Conservation (phyloP, 2,329 filamentous ascomycete species). For the Fusarium chuoi region DNA sequence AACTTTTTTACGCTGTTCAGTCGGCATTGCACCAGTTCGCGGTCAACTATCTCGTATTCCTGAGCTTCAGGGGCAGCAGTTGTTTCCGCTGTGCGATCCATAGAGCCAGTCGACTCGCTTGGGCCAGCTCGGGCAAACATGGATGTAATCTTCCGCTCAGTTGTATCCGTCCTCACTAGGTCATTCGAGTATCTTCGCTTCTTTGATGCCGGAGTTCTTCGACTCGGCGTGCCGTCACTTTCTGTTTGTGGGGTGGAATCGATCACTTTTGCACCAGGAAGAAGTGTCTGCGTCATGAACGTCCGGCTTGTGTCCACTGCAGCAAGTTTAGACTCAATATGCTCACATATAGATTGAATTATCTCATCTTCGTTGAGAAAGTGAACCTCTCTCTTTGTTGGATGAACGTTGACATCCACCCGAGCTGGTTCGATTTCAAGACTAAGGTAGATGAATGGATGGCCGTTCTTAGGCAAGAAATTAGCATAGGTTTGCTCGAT, state of each 20-base stretch:
- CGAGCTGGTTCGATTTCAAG: slow-evolving; percentile 91
- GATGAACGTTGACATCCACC: slow-evolving; percentile 97
- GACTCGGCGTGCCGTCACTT: slow-evolving; percentile 45
- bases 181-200: slow-evolving; percentile 70
- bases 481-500: slow-evolving; percentile 88
- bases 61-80: slow-evolving; percentile 59
- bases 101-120: slow-evolving; percentile 32
- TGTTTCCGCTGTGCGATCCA: slow-evolving; percentile 48
- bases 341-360: slow-evolving; percentile 83
- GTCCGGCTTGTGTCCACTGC: slow-evolving; percentile 93
- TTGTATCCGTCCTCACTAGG: slow-evolving; percentile 88
- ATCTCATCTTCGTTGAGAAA: slow-evolving; percentile 99
- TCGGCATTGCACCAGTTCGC: slow-evolving; percentile 74
- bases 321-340: slow-evolving; percentile 80
- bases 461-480: slow-evolving; percentile 92
- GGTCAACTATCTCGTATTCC: slow-evolving; percentile 78
- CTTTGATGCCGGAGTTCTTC: slow-evolving; percentile 52
- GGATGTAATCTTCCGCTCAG: slow-evolving; percentile 91
- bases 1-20: slow-evolving; percentile 89
- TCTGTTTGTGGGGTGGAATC: slow-evolving; percentile 44
- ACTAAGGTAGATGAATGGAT: slow-evolving; percentile 92
- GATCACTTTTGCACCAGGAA: slow-evolving; percentile 69
- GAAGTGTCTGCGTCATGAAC: slow-evolving; percentile 91
- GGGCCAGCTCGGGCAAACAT: slow-evolving; percentile 77
- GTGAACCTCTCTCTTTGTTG: slow-evolving; percentile 95